A percentile compares a stretch with the other conserved stretches of the same genome.
Evolutionary conservation across 345 rosid genomes (phyloP).

Genomic region (Camelina neglecta): DNA sequence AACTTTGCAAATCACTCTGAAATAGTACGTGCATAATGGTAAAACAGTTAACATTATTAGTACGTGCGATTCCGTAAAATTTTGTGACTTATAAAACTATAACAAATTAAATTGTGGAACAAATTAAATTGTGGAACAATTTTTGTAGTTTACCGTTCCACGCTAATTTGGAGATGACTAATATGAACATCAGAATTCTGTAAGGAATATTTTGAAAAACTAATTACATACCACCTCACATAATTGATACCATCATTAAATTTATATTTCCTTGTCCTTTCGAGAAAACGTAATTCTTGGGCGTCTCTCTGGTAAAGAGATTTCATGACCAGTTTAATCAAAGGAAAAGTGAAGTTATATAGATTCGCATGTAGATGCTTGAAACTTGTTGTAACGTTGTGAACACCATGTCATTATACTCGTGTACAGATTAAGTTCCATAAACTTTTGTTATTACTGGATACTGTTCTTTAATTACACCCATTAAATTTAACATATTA

Average conservation of each 20-base stretch:
- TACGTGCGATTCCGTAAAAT: neutral
- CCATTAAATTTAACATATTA: neutral
- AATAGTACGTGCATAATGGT: neutral
- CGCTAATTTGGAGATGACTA: neutral
- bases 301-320: constrained; percentile 18
- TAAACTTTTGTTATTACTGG: neutral
- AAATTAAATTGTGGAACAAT: neutral
- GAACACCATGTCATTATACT: constrained; percentile 38
- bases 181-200: neutral
- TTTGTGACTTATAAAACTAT: neutral
- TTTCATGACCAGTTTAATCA: constrained; percentile 33
- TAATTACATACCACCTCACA: neutral
- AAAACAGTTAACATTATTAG: neutral
- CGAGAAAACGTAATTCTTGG: constrained; percentile 8
- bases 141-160: neutral
- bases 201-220: neutral
- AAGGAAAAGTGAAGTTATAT: constrained; percentile 23
- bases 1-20: neutral
- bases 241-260: constrained; percentile 20
- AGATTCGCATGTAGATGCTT: constrained; percentile 28
- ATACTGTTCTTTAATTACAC: neutral
- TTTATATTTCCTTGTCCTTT: constrained; percentile 11
- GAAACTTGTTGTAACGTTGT: constrained; percentile 29
- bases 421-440: neutral
- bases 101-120: neutral